Percentiles rank a stretch among this genome's conserved stretches.
These are phyloP conservation scores for Blastobotrys raffinosifermentans DNA, from an alignment of 1,139 yeast genomes.

Conservation along the genomic window DNA sequence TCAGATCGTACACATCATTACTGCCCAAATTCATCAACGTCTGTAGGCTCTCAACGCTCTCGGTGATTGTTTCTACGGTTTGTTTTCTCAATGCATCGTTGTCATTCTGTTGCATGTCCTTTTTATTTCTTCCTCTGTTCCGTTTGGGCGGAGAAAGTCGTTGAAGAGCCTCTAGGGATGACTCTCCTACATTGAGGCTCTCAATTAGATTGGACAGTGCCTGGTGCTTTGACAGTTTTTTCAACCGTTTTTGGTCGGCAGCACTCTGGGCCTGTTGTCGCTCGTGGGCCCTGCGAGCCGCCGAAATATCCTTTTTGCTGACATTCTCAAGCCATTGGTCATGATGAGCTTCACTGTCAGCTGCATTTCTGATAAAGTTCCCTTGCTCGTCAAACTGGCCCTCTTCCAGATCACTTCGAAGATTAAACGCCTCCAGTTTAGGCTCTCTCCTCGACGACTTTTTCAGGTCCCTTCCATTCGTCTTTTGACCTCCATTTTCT, in stretches of 20 bases:
- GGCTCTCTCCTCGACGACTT: constrained; percentile 34
- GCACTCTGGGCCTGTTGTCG: constrained; percentile 34
- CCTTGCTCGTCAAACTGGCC: constrained; percentile 63
- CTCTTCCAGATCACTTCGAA: constrained; percentile 50
- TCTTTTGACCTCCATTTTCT: constrained; percentile 9
- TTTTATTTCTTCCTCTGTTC: constrained; percentile 10
- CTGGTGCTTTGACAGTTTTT: constrained; percentile 14
- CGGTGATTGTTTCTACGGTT: constrained; percentile 43
- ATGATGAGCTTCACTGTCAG: constrained; percentile 38
- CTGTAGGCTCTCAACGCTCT: constrained; percentile 35
- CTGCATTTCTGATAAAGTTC: constrained; percentile 44
- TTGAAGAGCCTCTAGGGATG: constrained; percentile 53
- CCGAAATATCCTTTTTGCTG: constrained; percentile 43
- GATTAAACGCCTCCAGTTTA: constrained; percentile 56
- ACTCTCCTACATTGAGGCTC: constrained; percentile 53
- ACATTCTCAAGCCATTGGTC: constrained; percentile 46
- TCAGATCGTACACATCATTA: constrained; percentile 46
- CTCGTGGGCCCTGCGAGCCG: constrained; percentile 37
- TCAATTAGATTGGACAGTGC: constrained; percentile 38
- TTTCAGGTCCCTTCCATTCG: constrained; percentile 10
- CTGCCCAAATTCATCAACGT: constrained; percentile 37
- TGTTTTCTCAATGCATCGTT: constrained; percentile 24
- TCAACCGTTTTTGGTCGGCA: constrained; percentile 6
- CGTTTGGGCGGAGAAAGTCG: constrained; percentile 16
- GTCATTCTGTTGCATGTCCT: constrained; percentile 7